Conservation (phyloP, 805 yeast species). For the Priceomyces carsonii region DNA sequence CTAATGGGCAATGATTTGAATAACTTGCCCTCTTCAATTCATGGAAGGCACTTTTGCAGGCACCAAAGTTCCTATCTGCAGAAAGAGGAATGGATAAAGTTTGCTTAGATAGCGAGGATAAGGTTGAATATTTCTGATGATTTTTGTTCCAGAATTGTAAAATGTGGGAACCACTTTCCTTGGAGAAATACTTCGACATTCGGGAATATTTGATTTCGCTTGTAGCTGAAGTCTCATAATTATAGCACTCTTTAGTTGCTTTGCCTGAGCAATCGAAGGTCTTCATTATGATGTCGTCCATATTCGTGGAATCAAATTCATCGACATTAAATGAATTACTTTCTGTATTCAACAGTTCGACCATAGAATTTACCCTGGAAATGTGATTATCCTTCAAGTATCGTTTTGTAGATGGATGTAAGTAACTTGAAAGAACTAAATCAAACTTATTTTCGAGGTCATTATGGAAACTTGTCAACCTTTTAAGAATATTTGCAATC, state of each 20-base stretch:
- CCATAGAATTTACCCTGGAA: conserved; percentile 12
- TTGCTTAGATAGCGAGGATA: conserved; percentile 14
- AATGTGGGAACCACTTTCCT: conserved; percentile 16
- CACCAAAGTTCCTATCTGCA: conserved; percentile 14
- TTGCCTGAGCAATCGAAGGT: conserved; percentile 28
- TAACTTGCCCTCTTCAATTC: conserved; percentile 9
- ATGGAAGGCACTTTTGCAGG: conserved; percentile 14
- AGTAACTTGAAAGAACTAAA: conserved; percentile 15
- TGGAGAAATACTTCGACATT: conserved; percentile 10
- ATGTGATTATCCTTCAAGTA: conserved; percentile 18
- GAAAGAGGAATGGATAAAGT: conserved; percentile 17
- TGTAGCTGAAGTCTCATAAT: conserved; percentile 23
- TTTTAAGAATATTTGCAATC: conserved; percentile 7
- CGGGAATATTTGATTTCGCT: conserved; percentile 13
- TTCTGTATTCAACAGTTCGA: conserved; percentile 5
- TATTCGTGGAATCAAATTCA: conserved; percentile 4
- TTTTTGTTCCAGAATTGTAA: conserved; percentile 22
- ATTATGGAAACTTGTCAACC: conserved; percentile 12
- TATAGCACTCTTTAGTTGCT: conserved; percentile 23
- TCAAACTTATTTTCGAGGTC: conserved; percentile 14
- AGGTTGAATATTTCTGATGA: conserved; percentile 14
- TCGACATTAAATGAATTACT: conserved; percentile 3
- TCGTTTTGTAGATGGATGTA: conserved; percentile 25
- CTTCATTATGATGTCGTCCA: conserved; percentile 25
- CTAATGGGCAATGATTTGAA: conserved; percentile 10